phyloP scores from a whole-genome alignment of 2,329 filamentous ascomycete species.

The Raffaelea albimanens region DNA sequence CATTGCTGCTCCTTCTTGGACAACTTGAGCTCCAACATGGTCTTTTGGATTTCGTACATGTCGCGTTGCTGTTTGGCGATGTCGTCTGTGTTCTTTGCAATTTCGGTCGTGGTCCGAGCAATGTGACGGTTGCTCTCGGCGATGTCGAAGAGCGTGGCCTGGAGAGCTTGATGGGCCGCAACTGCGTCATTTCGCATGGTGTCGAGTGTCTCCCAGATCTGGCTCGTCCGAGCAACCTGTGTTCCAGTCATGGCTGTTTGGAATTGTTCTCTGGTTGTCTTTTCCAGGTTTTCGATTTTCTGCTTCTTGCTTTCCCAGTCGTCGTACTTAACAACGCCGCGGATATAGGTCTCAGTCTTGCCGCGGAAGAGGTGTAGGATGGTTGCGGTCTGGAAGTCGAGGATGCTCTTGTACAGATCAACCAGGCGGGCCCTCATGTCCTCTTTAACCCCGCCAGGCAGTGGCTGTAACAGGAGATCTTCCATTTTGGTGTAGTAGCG shows the following conservation, averaged over 20 bases:
- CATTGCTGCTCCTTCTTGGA: neutral
- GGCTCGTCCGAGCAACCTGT: neutral
- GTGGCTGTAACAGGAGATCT: neutral
- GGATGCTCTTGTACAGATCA: conserved; percentile 5
- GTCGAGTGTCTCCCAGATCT: neutral
- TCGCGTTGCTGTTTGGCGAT: neutral
- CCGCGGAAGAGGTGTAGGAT: conserved; percentile 6
- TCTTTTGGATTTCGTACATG: neutral
- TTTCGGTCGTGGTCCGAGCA: too few species aligned
- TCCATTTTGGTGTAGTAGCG: conserved; percentile 5
- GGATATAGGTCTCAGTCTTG: conserved; percentile 2
- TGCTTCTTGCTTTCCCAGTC: conserved; percentile 1
- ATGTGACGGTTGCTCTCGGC: neutral
- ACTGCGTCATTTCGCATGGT: neutral
- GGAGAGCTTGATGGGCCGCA: neutral
- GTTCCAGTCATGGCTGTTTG: neutral
- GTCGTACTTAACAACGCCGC: conserved; percentile 4
- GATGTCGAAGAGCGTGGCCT: neutral
- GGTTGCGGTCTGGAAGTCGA: conserved; percentile 6
- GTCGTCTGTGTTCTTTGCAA: too few species aligned
- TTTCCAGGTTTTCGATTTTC: neutral
- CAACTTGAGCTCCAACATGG: neutral
- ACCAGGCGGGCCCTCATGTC: neutral
- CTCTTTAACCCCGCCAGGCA: neutral
- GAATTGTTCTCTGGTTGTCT: neutral